Base-by-base conservation (phyloP, 106 monocot genomes). In the Allium sativum region DNA sequence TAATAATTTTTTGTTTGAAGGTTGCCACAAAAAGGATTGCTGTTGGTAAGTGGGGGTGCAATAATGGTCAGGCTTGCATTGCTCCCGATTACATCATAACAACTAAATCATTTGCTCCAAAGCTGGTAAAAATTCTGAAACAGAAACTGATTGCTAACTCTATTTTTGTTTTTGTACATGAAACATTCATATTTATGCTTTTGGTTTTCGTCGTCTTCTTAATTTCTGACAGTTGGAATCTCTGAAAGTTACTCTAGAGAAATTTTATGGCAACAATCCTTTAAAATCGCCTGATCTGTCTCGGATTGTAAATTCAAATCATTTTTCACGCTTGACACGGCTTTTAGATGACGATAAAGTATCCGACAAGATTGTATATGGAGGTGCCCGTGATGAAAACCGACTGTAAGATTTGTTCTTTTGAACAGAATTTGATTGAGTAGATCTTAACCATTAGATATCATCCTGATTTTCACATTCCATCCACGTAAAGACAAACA, bases 31-130 rank as follows among this genome's bases (percentile, higher is more conserved):
- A 73, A 68, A 77, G 88, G 70, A 76, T 89, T 60, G 67, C 46
- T 16, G 73, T 69, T 13, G 88, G 88, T n/a, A 89, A 89, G 21
- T 89, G 88, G 88, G 88, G 88, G 70, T 77, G 70, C 63, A 80
- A 78, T 53, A 79, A 68, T 67, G 88, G 88, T 21, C 88, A 89
- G 65, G 84, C 88, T 60, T 89, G 88, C 51, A 52, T 89, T n/a
- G 77, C 81, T 65, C 81, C 83, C 9, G 84, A 89, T 61, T 84
- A 89, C 58, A 56, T 89, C 16, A 78, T 89, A 43, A 81, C 83
- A 53, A 70, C 80, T 45, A 83, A 78, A 76, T 58, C 74, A 60
- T 84, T 81, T 62, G 88, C 88, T 71, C 76, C 78, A 15, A 55
- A 74, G 66, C 42, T 89, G 76, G 88, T 89, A 73, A 4, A 68